Percentiles rank a stretch among this genome's conserved stretches.
phyloP scores from a whole-genome alignment of 2,329 filamentous ascomycete genomes.

The Cladosporium sp. region DNA sequence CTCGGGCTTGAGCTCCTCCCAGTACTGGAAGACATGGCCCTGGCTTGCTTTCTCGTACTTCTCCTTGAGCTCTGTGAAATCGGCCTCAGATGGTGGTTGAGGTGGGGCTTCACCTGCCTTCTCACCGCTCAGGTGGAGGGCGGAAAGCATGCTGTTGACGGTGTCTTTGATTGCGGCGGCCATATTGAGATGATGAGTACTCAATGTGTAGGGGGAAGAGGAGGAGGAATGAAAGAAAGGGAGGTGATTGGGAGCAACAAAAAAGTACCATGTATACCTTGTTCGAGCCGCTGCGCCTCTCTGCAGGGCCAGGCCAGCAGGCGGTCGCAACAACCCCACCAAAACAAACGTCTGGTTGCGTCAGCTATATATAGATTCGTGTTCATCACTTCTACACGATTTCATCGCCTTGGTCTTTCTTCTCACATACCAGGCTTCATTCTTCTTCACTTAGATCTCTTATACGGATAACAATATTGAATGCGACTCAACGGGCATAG shows the following conservation, averaged over 20 bases:
- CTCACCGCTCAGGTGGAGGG: conserved; percentile 36
- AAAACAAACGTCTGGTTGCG: background rate
- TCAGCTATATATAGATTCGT: no score
- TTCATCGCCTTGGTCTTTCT: no score
- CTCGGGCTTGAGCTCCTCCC: conserved; percentile 66
- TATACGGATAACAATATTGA: no score
- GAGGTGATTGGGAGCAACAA: background rate
- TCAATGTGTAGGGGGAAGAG: background rate
- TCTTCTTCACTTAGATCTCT: no score
- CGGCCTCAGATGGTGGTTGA: conserved; percentile 57
- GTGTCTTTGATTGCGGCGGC: conserved; percentile 39
- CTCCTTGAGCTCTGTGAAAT: conserved; percentile 62
- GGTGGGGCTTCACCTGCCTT: conserved; percentile 31
- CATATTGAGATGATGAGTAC: conserved; percentile 22
- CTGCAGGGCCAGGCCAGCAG: background rate
- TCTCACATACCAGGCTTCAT: no score
- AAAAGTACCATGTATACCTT: background rate
- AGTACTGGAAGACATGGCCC: conserved; percentile 81
- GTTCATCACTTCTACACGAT: no score
- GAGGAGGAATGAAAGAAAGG: no score
- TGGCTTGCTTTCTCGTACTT: conserved; percentile 69
- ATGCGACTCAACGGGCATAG: no score
- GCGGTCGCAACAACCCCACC: background rate
- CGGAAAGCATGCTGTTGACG: conserved; percentile 38
- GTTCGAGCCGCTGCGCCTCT: background rate